Evolutionary conservation across 306 rosid species (phyloP).

Genomic region (Quercus cerris): DNA sequence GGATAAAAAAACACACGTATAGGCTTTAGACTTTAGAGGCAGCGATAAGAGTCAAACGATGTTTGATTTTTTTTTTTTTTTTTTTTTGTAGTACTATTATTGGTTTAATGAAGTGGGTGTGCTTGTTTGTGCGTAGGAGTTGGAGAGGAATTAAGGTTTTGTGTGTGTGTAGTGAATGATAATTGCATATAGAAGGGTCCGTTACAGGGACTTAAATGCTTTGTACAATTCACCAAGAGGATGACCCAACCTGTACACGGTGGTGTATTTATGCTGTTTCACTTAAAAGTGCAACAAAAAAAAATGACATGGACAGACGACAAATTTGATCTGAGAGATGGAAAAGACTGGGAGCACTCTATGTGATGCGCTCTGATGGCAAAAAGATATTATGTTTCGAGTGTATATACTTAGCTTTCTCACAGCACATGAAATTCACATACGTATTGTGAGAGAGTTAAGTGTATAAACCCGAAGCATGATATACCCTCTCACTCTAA

Average conservation of each 20-base stretch:
- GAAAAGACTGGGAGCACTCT: not conserved
- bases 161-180: constrained; percentile 6
- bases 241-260: not conserved
- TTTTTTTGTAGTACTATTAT: not conserved
- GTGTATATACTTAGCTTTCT: too few relatives aligned
- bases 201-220: constrained; percentile 31
- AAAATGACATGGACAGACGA: not conserved
- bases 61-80: not conserved
- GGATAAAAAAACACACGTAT: not conserved
- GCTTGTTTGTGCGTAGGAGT: not conserved
- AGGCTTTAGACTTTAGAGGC: constrained; percentile 7
- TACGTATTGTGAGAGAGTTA: too few relatives aligned
- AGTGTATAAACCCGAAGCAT: too few relatives aligned
- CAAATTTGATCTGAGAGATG: not conserved
- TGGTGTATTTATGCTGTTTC: not conserved
- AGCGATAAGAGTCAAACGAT: constrained; percentile 26
- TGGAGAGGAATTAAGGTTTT: constrained; percentile 11
- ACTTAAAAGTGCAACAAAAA: not conserved
- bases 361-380: too few relatives aligned
- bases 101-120: constrained; percentile 19
- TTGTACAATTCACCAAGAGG: constrained; percentile 17
- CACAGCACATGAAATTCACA: too few relatives aligned
- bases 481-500: too few relatives aligned
- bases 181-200: constrained; percentile 17
- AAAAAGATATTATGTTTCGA: too few relatives aligned